Evolutionary conservation across 192 early-diverging fungal genomes (phyloP), one percentile per base, ranked within the genome.

Genomic region (Podochytrium sp.): DNA sequence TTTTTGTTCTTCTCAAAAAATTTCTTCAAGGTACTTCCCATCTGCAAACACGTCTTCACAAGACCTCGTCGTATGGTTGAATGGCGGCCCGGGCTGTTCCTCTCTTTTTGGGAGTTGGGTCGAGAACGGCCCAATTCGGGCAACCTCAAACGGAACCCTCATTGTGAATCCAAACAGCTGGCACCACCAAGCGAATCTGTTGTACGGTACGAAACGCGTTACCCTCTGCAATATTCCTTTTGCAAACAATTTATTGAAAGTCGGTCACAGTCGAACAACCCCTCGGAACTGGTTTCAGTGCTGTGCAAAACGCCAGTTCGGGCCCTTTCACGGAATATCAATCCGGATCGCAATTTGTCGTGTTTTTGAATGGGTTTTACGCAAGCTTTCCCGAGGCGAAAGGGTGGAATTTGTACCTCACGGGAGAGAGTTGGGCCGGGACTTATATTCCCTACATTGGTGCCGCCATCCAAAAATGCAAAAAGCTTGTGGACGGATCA

Each of bases 361-460:
- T 41, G 2, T 83, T 83, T 67, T 57, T 81, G 43, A 65, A 67
- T 42, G 65, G 62, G 34, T 83, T 82, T 43, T 79, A 79, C 47
- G 52, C 34, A 6, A 65, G 57, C 16, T 83, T 83, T 65, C 81
- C 81, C 49, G 33, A 74, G 39, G 47, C 67, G 33, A 20, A 32
- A n/a, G 43, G 56, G 2, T 79, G 65, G 73, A 66, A 78, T 41
- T 56, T 83, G 38, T 76, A 80, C 41, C 43, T 83, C n/a, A 71
- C 77, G 10, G 81, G 81, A n/a, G 81, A 83, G 58, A 66, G 59
- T 38, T 83, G 77, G 38, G 81, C 81, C 7, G 81, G 81, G 0
- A 49, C 59, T 2, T 82, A 82, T 52, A 79, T 82, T 39, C 81
- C 81, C 23, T 82, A 78, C 66, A 82, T 82, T 39, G 73, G 59